Evolutionary conservation across 2,329 filamentous ascomycete species (phyloP).

Genomic region (Lachnellula occidentalis): DNA sequence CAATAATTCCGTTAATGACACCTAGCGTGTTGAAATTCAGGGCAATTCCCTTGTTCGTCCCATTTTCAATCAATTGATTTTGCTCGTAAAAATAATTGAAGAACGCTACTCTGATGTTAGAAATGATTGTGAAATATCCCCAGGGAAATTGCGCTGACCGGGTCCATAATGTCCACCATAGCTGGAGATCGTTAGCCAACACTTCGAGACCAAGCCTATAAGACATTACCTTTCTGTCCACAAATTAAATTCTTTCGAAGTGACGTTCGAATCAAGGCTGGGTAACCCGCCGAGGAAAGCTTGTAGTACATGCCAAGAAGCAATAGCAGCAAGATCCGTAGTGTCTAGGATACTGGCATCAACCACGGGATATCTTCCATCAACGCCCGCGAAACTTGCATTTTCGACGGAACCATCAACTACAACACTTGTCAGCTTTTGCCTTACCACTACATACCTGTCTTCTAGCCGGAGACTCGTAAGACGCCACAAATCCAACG

Average conservation of each 20-base stretch:
- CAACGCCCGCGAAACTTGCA: conserved; percentile 13
- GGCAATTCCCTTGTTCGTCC: conserved; percentile 45
- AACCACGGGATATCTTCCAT: conserved; percentile 22
- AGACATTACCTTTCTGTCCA: conserved; percentile 48
- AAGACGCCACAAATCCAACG: not conserved
- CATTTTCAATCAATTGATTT: conserved; percentile 49
- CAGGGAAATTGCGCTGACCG: not conserved
- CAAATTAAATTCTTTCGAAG: conserved; percentile 41
- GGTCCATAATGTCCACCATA: conserved; percentile 65
- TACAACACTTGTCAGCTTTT: not conserved
- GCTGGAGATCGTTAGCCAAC: conserved; percentile 33
- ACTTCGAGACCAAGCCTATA: not conserved
- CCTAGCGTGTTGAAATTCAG: conserved; percentile 57
- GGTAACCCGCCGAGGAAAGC: conserved; percentile 46
- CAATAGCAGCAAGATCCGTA: conserved; percentile 49
- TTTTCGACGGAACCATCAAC: conserved; percentile 10
- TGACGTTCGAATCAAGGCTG: conserved; percentile 27
- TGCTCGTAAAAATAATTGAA: conserved; percentile 52
- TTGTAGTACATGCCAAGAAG: conserved; percentile 50
- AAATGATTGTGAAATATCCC: not conserved
- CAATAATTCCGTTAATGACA: conserved; percentile 64
- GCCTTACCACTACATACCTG: not conserved
- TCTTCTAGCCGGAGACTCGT: not conserved
- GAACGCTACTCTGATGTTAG: conserved; percentile 36
- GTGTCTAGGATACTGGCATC: conserved; percentile 47